Conservation (phyloP, 139 green algal genomes). For the Auxenochlorella pyrenoidosa region DNA sequence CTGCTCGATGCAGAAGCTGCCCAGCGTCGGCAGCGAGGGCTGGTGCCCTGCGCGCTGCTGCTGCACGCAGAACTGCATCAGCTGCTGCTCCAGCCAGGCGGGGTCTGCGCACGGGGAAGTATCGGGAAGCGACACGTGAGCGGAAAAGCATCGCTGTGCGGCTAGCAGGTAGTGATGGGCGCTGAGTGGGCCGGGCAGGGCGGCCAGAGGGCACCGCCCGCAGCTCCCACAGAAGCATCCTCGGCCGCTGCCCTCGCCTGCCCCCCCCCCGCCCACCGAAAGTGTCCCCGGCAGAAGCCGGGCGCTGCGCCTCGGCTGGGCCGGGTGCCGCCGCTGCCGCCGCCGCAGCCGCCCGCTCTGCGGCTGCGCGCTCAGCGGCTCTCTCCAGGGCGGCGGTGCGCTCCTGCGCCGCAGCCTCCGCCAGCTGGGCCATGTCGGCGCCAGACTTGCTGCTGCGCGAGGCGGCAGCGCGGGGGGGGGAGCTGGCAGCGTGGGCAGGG, state of each 20-base stretch:
- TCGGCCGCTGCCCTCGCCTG: too few relatives aligned
- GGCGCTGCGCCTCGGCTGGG: background rate
- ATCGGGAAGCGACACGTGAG: background rate
- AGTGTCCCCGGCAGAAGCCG: background rate
- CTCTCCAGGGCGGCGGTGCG: background rate
- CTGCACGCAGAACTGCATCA: constrained; percentile 33
- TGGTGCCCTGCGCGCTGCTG: background rate
- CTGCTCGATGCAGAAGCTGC: constrained; percentile 35
- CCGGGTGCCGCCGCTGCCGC: background rate
- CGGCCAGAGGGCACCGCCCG: too few relatives aligned
- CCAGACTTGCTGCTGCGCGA: background rate
- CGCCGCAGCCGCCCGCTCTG: background rate
- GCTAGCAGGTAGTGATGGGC: too few relatives aligned
- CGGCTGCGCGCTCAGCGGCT: too few relatives aligned
- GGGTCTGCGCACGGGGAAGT: background rate
- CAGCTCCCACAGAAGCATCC: too few relatives aligned
- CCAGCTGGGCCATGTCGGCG: constrained; percentile 6
- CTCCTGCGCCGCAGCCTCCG: background rate
- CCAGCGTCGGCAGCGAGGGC: constrained; percentile 27
- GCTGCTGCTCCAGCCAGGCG: constrained; percentile 13
- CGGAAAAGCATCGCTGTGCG: too few relatives aligned
- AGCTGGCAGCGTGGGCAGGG: too few relatives aligned
- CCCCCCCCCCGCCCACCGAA: background rate
- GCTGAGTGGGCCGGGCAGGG: too few relatives aligned
- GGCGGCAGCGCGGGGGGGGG: too few relatives aligned